These are phyloP conservation scores for Lachnum nothofagi DNA, from an alignment of 2,329 filamentous ascomycete species.

Conservation along the genomic window DNA sequence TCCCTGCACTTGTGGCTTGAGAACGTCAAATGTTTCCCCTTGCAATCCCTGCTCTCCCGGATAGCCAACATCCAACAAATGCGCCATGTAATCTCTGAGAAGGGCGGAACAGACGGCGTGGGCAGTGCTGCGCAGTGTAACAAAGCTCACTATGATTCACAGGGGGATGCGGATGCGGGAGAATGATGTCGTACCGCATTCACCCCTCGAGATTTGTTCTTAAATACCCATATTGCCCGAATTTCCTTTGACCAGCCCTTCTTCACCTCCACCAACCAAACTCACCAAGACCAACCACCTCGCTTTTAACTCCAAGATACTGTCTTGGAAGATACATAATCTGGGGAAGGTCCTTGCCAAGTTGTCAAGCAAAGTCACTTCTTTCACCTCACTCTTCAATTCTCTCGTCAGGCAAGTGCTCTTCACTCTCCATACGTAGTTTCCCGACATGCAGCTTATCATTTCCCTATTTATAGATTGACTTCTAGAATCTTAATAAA, in stretches of 20 bases:
- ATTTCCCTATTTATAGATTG: not conserved
- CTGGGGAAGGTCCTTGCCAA: not conserved
- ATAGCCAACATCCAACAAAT: not conserved
- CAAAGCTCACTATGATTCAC: no score
- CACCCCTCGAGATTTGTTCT: not conserved
- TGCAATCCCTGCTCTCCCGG: not conserved
- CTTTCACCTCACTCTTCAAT: not conserved
- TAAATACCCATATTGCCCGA: constrained; percentile 1
- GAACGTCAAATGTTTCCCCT: not conserved
- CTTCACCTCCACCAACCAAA: not conserved
- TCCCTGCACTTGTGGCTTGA: not conserved
- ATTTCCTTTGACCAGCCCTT: not conserved
- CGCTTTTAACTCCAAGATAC: not conserved
- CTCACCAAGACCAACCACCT: not conserved
- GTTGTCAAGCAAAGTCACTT: not conserved
- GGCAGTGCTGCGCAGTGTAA: no score
- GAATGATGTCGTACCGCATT: not conserved
- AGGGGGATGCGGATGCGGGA: no score
- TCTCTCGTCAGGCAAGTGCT: not conserved
- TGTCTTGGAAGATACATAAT: not conserved
- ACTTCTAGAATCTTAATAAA: not conserved
- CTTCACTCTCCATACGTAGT: not conserved
- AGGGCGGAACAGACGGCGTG: not conserved
- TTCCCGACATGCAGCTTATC: not conserved
- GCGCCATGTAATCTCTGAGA: not conserved